phyloP scores from a whole-genome alignment of 2,329 filamentous ascomycete species.

The Diaporthe vaccinii region DNA sequence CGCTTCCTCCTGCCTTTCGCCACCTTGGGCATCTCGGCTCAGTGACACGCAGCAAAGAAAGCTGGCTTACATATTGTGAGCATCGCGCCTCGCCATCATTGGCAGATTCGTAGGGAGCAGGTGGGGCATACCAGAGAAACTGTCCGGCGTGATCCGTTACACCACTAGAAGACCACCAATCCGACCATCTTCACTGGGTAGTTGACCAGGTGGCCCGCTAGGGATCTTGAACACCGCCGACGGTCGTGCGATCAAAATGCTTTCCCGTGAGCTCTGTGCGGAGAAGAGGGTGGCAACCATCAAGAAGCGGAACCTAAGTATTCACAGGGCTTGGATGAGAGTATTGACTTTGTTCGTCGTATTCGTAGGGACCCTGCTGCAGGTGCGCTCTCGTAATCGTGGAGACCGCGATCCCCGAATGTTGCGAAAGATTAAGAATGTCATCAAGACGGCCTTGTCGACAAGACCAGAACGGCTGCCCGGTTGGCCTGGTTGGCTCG shows the following conservation, averaged over 20 bases:
- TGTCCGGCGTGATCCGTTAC: not conserved
- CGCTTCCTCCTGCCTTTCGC: conserved; percentile 23
- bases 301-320: not conserved
- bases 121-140: not conserved
- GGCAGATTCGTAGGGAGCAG: not conserved
- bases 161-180: not conserved
- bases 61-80: not conserved
- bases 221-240: not conserved
- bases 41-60: not conserved
- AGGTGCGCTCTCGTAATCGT: not conserved
- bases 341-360: not conserved
- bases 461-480: not conserved
- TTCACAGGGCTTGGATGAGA: no score
- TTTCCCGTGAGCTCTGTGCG: not conserved
- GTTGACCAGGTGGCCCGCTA: no score
- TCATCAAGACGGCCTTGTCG: not conserved
- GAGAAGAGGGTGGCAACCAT: not conserved
- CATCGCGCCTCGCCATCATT: not conserved
- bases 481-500: not conserved
- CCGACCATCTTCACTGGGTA: not conserved
- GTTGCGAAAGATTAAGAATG: not conserved
- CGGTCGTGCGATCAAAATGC: not conserved
- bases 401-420: no score
- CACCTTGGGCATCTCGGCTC: conserved; percentile 7
- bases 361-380: conserved; percentile 14